Percentiles rank a stretch among this genome's conserved stretches.
These are phyloP conservation scores for Microcos paniculata DNA, from an alignment of 345 rosid genomes.

Conservation along the genomic window DNA sequence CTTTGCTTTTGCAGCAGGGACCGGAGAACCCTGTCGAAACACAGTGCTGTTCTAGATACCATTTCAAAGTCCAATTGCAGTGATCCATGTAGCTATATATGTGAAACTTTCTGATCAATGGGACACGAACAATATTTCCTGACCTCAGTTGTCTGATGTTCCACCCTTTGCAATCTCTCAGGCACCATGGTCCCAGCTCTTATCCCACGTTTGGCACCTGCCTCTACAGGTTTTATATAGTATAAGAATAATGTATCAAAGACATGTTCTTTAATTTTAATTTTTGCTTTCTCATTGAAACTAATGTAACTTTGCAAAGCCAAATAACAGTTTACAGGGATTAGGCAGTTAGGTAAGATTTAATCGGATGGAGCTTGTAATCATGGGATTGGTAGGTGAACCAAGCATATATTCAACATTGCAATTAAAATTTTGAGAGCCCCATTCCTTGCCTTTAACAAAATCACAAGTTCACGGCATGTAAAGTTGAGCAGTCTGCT, in stretches of 20 bases:
- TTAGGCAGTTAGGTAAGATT: neutral
- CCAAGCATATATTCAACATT: neutral
- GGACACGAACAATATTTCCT: neutral
- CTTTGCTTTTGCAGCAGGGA: neutral
- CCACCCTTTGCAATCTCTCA: neutral
- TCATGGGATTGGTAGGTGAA: neutral
- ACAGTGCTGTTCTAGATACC: slow-evolving; percentile 6
- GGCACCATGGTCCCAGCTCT: slow-evolving; percentile 8
- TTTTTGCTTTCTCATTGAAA: neutral
- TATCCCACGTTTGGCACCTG: slow-evolving; percentile 12
- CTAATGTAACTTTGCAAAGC: neutral
- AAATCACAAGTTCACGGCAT: neutral
- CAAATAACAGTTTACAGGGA: neutral
- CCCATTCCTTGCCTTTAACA: neutral
- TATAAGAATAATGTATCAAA: neutral
- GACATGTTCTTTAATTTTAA: neutral
- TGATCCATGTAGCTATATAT: neutral
- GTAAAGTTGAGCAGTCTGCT: neutral
- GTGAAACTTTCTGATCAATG: neutral
- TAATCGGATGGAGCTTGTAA: neutral
- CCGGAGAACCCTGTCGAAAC: neutral
- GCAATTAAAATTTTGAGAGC: neutral
- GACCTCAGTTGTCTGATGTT: neutral
- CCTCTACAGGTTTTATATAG: neutral
- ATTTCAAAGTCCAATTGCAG: slow-evolving; percentile 3